Evolutionary conservation across 345 rosid genomes (phyloP).

Genomic region (Corchorus olitorius): DNA sequence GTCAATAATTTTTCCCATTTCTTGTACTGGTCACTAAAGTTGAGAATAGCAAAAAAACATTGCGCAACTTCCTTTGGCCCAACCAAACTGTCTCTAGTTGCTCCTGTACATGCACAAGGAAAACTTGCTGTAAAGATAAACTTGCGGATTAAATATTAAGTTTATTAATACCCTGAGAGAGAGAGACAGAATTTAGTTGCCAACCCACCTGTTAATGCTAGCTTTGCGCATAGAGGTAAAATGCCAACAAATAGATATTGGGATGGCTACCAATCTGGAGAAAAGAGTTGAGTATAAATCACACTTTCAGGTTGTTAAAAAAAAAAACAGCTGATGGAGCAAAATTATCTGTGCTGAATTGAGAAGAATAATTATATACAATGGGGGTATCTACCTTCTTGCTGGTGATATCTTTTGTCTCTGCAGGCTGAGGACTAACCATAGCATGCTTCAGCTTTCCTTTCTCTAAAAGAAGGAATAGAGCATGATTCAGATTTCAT

Average conservation of each 20-base stretch:
- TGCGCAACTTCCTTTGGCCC: constrained; percentile 59
- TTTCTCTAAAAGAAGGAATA: constrained; percentile 49
- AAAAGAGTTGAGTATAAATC: not conserved
- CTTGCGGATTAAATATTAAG: not conserved
- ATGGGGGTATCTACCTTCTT: constrained; percentile 54
- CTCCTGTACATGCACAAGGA: constrained; percentile 51
- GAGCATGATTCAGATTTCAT: not conserved
- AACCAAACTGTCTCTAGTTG: constrained; percentile 49
- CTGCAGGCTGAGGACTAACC: constrained; percentile 81
- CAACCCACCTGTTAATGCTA: constrained; percentile 73
- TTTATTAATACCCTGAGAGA: not conserved
- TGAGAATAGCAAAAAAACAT: constrained; percentile 62
- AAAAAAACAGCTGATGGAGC: constrained; percentile 7
- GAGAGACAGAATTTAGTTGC: not conserved
- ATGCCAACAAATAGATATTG: constrained; percentile 58
- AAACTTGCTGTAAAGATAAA: not conserved
- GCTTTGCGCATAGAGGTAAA: constrained; percentile 72
- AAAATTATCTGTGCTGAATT: not conserved
- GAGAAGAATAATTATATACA: not conserved
- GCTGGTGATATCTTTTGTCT: constrained; percentile 83
- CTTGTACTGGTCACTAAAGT: constrained; percentile 56
- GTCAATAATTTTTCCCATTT: constrained; percentile 59
- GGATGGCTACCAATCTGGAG: constrained; percentile 85
- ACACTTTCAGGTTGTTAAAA: constrained; percentile 28
- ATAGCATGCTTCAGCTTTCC: constrained; percentile 75